Base-by-base conservation (phyloP, 2,329 filamentous ascomycete genomes). In the Lojkania enalia region DNA sequence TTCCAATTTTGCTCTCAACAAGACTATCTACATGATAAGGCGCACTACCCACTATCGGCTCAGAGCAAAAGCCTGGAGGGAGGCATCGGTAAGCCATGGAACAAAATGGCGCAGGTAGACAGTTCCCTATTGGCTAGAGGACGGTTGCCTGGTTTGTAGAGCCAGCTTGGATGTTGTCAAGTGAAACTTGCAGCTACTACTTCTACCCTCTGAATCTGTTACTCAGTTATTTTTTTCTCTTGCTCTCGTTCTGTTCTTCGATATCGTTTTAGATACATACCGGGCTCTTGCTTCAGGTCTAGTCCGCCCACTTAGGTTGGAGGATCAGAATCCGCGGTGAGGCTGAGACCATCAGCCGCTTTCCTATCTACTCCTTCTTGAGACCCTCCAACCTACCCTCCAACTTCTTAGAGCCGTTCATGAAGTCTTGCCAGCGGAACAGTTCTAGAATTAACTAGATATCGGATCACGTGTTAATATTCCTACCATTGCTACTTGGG, bases 101-200 rank as follows among this genome's bases (percentile, higher is more conserved):
- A 36, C 20, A 9, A 9, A 36, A 4, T 16, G 14, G 32, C 20
- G 3, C 20, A 23, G 39, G n/a, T n/a, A n/a, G n/a, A n/a, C n/a
- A n/a, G n/a, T n/a, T 35, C 32, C 32, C 39, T 14, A 21, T 35
- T 11, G 6, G 20, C 3, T 5, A 14, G n/a, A 21, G 15, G 31
- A 20, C 31, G 30, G 39, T 33, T 42, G 39, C 39, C 39, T 42
- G 21, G 18, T 20, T 33, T 16, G 21, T 16, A 15, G 31, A 42
- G 31, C 19, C 31, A 14, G 16, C 13, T n/a, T 2, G 19, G n/a
- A n/a, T 29, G 7, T 14, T 29, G 18, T 18, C 31, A 35, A 20
- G 31, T 18, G n/a, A 21, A 25, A 25, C 14, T 9, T 29, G 14
- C 13, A 4, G 5, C 16, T 5, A 36, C 20, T 18, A 7, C 16